These are phyloP conservation scores for Ophiostoma sp. DNA, from an alignment of 2,329 filamentous ascomycete genomes.

Conservation along the genomic window DNA sequence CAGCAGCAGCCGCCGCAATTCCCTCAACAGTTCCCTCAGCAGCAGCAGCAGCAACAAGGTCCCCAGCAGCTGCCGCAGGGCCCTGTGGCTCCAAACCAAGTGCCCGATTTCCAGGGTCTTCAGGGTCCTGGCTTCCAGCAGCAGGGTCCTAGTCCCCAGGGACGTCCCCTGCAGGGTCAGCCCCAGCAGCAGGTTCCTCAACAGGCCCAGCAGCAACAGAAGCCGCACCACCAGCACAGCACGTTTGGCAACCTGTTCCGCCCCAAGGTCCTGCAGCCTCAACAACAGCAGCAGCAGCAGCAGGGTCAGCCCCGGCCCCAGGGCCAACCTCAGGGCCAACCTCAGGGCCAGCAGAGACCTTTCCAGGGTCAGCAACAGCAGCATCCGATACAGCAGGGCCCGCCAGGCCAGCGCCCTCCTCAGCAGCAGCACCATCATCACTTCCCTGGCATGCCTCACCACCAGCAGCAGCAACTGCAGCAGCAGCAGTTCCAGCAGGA, in stretches of 20 bases:
- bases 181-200: constrained; percentile 5
- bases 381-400: neutral
- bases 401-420: neutral
- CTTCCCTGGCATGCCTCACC: neutral
- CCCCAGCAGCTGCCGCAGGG: neutral
- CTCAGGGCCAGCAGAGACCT: neutral
- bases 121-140: neutral
- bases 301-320: neutral
- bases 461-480: neutral
- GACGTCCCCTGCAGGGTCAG: neutral
- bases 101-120: neutral
- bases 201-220: neutral
- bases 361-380: constrained; percentile 14
- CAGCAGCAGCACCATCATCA: constrained; percentile 14
- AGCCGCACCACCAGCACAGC: neutral
- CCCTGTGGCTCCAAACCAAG: neutral
- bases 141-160: neutral
- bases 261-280: neutral
- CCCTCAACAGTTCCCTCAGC: neutral
- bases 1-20: constrained; percentile 14
- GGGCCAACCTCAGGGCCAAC: neutral
- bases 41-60: constrained; percentile 17
- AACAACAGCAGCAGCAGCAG: neutral
- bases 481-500: constrained; percentile 30
- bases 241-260: constrained; percentile 12